phyloP scores from a whole-genome alignment of 768 basidiomycete species.

The Lentinula guzmanii region DNA sequence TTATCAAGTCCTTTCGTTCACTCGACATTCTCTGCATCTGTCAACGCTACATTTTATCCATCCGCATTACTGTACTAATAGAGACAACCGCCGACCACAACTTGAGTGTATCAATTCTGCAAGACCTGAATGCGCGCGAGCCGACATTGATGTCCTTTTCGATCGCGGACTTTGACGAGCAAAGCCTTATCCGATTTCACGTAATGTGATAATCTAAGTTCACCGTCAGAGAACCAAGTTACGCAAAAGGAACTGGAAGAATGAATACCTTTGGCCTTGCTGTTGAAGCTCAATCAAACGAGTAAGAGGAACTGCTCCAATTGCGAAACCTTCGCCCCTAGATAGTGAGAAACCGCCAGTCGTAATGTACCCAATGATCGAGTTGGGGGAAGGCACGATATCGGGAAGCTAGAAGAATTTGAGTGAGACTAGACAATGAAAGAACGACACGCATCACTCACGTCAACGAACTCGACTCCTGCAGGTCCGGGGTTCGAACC shows the following conservation, averaged over 20 bases:
- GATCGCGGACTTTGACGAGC: slow-evolving; percentile 62
- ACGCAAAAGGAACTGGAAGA: neutral
- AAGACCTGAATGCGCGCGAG: slow-evolving; percentile 25
- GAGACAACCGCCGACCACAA: neutral
- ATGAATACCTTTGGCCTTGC: slow-evolving; percentile 34
- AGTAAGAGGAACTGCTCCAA: slow-evolving; percentile 65
- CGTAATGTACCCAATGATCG: slow-evolving; percentile 77
- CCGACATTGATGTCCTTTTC: slow-evolving; percentile 48
- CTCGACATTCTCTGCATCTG: neutral
- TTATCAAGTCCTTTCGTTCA: neutral
- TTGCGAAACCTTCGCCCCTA: slow-evolving; percentile 69
- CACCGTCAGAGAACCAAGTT: slow-evolving; percentile 11
- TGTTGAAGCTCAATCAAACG: slow-evolving; percentile 45
- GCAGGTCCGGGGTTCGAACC: slow-evolving; percentile 19
- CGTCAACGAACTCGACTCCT: slow-evolving; percentile 17
- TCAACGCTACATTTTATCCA: neutral
- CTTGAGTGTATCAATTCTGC: slow-evolving; percentile 1
- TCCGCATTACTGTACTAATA: neutral
- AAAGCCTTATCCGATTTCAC: slow-evolving; percentile 16
- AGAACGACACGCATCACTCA: neutral
- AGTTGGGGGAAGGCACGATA: slow-evolving; percentile 29
- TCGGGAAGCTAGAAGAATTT: slow-evolving; percentile 35
- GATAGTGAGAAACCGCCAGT: slow-evolving; percentile 80
- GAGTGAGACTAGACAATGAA: neutral
- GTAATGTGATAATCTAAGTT: neutral